Conservation (phyloP, 805 yeast genomes). For the Grigorovia yakushimaensis region DNA sequence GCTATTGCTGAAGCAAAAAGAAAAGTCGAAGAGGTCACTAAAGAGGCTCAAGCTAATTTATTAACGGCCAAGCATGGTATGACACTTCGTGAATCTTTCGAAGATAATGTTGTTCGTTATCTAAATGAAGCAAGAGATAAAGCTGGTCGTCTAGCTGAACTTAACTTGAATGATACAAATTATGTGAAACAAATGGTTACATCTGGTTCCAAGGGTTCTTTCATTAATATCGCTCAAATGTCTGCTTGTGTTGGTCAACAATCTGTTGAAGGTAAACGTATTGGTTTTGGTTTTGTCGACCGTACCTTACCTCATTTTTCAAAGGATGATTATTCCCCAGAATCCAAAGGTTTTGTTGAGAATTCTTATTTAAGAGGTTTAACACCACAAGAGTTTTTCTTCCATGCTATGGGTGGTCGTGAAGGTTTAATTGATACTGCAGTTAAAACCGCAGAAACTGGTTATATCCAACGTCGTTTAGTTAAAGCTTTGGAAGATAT, state of each 20-base stretch:
- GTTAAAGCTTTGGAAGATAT: constrained; percentile 97
- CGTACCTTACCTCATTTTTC: constrained; percentile 95
- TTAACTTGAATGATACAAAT: constrained; percentile 77
- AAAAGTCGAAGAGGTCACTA: constrained; percentile 87
- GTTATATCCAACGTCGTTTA: constrained; percentile 94
- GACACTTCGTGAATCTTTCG: constrained; percentile 97
- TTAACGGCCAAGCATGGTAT: constrained; percentile 97
- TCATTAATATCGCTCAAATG: constrained; percentile 97
- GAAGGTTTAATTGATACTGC: constrained; percentile 99
- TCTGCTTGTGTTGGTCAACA: constrained; percentile 99
- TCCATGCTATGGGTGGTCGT: constrained; percentile 99
- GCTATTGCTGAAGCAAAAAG: constrained; percentile 89
- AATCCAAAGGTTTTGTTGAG: constrained; percentile 94
- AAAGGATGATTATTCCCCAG: constrained; percentile 93
- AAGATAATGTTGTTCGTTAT: constrained; percentile 90
- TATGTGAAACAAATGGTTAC: constrained; percentile 98
- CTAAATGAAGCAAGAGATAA: constrained; percentile 97
- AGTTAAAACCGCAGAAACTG: constrained; percentile 98
- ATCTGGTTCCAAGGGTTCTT: constrained; percentile 98
- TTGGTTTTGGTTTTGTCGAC: constrained; percentile 99
- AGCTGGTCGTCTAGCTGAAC: constrained; percentile 95
- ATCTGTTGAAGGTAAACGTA: constrained; percentile 96
- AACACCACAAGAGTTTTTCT: constrained; percentile 91
- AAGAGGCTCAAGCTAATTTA: constrained; percentile 81
- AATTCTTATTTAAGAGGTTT: constrained; percentile 92